These are phyloP conservation scores for Pythium rhizo-oryzae DNA, from an alignment of 352 stramenopile genomes.

Conservation along the genomic window DNA sequence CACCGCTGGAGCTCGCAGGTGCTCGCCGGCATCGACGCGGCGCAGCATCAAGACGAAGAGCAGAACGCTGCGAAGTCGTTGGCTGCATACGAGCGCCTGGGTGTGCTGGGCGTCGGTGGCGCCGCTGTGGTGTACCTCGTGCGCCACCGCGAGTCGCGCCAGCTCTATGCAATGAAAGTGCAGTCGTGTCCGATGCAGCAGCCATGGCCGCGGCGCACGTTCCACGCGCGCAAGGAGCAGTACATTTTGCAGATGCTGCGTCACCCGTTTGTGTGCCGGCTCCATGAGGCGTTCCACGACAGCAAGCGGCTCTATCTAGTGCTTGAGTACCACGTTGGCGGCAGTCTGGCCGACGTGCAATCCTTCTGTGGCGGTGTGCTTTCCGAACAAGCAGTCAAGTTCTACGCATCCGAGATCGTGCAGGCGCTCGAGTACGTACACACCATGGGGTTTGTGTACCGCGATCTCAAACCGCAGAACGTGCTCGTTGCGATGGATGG, in stretches of 20 bases:
- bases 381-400: slow-evolving; percentile 31
- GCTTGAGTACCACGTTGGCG: slow-evolving; percentile 34
- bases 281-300: slow-evolving; percentile 36
- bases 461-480: slow-evolving; percentile 70
- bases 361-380: slow-evolving; percentile 24
- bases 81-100: slow-evolving; percentile 34
- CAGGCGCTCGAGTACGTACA: slow-evolving; percentile 44
- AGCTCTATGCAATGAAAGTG: slow-evolving; percentile 39
- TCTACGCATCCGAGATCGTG: slow-evolving; percentile 65
- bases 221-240: slow-evolving; percentile 31
- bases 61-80: not conserved
- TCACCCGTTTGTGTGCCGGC: slow-evolving; percentile 36
- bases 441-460: slow-evolving; percentile 45
- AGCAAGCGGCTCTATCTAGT: slow-evolving; percentile 32
- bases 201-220: slow-evolving; percentile 28
- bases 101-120: slow-evolving; percentile 33
- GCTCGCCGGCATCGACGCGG: not conserved
- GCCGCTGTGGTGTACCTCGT: slow-evolving; percentile 39
- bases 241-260: slow-evolving; percentile 34
- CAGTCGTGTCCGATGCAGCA: slow-evolving; percentile 19
- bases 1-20: slow-evolving; percentile 15
- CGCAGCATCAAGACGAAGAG: not conserved
- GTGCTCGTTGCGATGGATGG: slow-evolving; percentile 31
- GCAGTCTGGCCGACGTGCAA: slow-evolving; percentile 31
- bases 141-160: slow-evolving; percentile 19